Percentiles rank a stretch among this genome's conserved stretches.
Conservation (phyloP, 2,329 filamentous ascomycete species). For the Thielaviopsis cerberus region DNA sequence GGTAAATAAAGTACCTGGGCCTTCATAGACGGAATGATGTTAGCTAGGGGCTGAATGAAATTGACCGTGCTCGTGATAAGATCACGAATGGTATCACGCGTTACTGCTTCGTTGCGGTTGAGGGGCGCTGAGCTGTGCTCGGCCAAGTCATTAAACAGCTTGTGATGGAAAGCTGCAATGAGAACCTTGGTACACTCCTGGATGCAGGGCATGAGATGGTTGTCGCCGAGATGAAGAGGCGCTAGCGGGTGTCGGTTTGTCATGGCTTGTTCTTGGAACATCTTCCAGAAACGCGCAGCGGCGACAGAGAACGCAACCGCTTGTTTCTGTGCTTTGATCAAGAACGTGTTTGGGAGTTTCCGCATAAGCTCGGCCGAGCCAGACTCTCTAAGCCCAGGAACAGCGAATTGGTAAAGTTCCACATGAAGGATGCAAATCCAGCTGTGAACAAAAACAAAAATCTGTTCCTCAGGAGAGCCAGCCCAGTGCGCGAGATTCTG, state of each 20-base stretch:
- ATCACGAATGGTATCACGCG: constrained; percentile 18
- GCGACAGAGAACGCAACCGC: constrained; percentile 23
- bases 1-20: constrained; percentile 7
- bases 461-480: constrained; percentile 17
- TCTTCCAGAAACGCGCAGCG: constrained; percentile 21
- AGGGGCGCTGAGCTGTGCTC: constrained; percentile 22
- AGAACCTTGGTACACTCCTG: constrained; percentile 17
- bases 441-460: constrained; percentile 22
- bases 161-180: constrained; percentile 20
- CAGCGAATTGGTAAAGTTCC: constrained; percentile 23
- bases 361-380: constrained; percentile 18
- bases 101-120: constrained; percentile 18
- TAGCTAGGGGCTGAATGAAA: constrained; percentile 19
- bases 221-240: constrained; percentile 12
- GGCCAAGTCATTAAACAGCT: constrained; percentile 19
- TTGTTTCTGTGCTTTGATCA: constrained; percentile 21
- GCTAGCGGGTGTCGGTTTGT: constrained; percentile 15
- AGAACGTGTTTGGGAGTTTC: constrained; percentile 21
- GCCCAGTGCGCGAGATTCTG: constrained; percentile 19
- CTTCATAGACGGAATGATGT: constrained; percentile 13
- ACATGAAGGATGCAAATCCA: constrained; percentile 21
- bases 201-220: constrained; percentile 12
- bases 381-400: constrained; percentile 20
- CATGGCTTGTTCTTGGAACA: constrained; percentile 18
- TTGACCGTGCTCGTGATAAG: constrained; percentile 20